Evolutionary conservation across 805 yeast species (phyloP).

Genomic region (Nakazawaea wickerhamii): DNA sequence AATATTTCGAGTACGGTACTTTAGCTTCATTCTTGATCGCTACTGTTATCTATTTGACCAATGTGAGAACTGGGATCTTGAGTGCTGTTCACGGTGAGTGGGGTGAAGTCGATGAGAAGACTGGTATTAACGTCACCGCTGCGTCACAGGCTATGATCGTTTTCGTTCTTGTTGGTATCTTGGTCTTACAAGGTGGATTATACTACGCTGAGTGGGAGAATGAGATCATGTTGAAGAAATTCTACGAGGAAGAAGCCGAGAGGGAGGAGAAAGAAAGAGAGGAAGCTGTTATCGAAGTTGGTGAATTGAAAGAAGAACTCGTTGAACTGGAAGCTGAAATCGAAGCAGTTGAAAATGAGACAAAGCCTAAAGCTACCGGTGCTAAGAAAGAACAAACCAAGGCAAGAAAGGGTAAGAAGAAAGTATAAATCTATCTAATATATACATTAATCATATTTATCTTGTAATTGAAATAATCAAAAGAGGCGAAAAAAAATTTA

Average conservation of each 20-base stretch:
- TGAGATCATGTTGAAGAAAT: constrained; percentile 10
- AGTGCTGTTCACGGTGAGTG: constrained; percentile 69
- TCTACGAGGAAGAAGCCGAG: constrained; percentile 11
- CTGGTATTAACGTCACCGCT: constrained; percentile 88
- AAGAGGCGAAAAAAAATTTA: background rate
- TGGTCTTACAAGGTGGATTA: constrained; percentile 80
- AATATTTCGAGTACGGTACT: constrained; percentile 86
- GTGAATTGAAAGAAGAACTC: constrained; percentile 11
- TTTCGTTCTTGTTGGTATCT: constrained; percentile 68
- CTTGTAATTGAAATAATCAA: background rate
- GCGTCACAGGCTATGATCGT: constrained; percentile 80
- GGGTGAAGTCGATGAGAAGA: constrained; percentile 88
- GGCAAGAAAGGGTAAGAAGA: constrained; percentile 6
- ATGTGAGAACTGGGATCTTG: constrained; percentile 73
- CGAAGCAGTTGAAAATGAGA: no score
- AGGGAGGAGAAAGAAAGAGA: constrained; percentile 11
- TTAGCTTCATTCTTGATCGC: constrained; percentile 68
- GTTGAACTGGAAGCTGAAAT: constrained; percentile 1
- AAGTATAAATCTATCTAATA: background rate
- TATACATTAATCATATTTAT: background rate
- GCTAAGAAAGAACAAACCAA: background rate
- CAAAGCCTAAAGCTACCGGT: constrained; percentile 5
- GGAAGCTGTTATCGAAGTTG: constrained; percentile 9
- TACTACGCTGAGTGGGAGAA: constrained; percentile 55
- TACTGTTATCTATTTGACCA: constrained; percentile 77